Evolutionary conservation across 768 basidiomycete genomes (phyloP), one percentile per base, ranked within the genome.

Genomic region (Paxillus involutus): DNA sequence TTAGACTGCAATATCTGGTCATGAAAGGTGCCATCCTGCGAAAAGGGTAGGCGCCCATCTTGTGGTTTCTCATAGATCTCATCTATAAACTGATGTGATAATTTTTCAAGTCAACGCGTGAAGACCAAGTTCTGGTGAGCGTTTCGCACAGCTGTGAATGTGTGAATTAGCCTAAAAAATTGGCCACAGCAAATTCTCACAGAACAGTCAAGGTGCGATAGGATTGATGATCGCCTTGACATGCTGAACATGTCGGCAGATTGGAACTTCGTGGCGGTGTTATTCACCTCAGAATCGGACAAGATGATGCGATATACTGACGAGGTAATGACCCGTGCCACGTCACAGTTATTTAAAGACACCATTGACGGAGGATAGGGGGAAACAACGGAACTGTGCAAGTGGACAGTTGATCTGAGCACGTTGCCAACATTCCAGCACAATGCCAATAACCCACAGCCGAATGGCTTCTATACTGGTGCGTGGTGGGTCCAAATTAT

Each of bases 371-470:
- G 55, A 56, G 58, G 62, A 44, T 57, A 80, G 78, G 88, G 88
- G 29, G 88, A 88, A 63, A 85, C 82, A 4, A 73, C 66, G 56
- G 88, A 91, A 65, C 71, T 91, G 44, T 91, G 89, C 74, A 86
- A 88, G 72, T 94, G 91, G 91, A 92, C 88, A 10, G 91, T 94
- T 33, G 87, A 94, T 69, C 77, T 94, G 47, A 82, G 83, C 41
- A 79, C 86, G 24, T 71, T 94, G 49, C 91, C 91, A 37, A 84
- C 83, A 46, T 93, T 92, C 76, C 85, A 81, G 65, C 82, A 84
- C 57, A 85, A 87, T 59, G 86, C 87, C 47, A 73, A 71, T n/a
- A 63, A 75, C 52, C 77, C 83, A 10, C 76, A 79, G 41, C 67
- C 73, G 37, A 75, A 76, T 46, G 90, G 89, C 9, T 93, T 92